Evolutionary conservation across 2,329 filamentous ascomycete species (phyloP).

Genomic region (Neonectria faginata): DNA sequence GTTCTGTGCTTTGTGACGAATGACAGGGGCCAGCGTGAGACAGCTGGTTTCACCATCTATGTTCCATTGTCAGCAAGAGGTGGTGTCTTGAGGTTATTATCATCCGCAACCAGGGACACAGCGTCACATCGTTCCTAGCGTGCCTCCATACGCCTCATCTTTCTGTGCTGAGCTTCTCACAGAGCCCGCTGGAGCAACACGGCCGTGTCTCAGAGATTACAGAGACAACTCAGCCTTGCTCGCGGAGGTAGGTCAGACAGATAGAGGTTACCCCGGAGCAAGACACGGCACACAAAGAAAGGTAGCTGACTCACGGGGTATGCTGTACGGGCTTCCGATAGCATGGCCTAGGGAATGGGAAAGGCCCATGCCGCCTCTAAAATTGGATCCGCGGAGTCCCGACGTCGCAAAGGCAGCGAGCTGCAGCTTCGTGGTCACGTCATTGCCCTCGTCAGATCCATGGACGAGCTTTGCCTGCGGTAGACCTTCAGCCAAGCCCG

Average conservation of each 20-base stretch:
- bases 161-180: slow-evolving; percentile 28
- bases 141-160: slow-evolving; percentile 27
- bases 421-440: slow-evolving; percentile 36
- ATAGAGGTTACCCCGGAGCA: neutral
- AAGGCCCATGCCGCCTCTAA: slow-evolving; percentile 27
- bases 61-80: slow-evolving; percentile 30
- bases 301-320: slow-evolving; percentile 32
- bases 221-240: slow-evolving; percentile 35
- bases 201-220: slow-evolving; percentile 22
- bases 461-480: slow-evolving; percentile 23
- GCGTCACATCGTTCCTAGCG: slow-evolving; percentile 28
- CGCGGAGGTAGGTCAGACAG: neutral
- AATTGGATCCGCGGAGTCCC: slow-evolving; percentile 39
- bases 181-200: slow-evolving; percentile 24
- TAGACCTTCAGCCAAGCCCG: slow-evolving; percentile 20
- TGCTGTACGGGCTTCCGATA: slow-evolving; percentile 35
- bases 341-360: slow-evolving; percentile 34
- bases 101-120: slow-evolving; percentile 22
- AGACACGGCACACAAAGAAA: slow-evolving; percentile 8
- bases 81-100: slow-evolving; percentile 15
- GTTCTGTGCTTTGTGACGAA: slow-evolving; percentile 25
- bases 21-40: slow-evolving; percentile 33
- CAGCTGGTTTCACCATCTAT: slow-evolving; percentile 40
- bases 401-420: slow-evolving; percentile 40
- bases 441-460: slow-evolving; percentile 23